Evolutionary conservation across 73 alveolate genomes (phyloP), one percentile per base, ranked within the genome.

Genomic region (Halteria grandinella): DNA sequence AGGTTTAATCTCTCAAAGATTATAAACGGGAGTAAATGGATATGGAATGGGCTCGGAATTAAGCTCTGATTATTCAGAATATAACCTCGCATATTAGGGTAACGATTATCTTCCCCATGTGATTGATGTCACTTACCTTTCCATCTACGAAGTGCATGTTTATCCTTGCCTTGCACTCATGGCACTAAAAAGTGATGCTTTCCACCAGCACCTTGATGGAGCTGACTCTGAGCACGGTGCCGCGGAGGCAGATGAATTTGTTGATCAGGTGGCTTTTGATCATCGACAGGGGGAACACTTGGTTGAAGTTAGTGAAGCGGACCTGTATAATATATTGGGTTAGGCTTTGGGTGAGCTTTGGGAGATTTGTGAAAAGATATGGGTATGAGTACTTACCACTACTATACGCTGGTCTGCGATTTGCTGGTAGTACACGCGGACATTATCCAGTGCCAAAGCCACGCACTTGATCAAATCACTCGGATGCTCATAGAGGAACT

Each of bases 191-290:
- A 14, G 40, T 52, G 36, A 87, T 81, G 27, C 77, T 40, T 28
- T 59, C 81, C 51, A 81, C 87, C n/a, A 79, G 60, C 14, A 85
- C 91, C 53, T 81, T 81, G 18, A 75, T 79, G 20, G 91, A 55
- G 58, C 79, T 69, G 31, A 87, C 86, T 63, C 89, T 55, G 21
- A 87, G 78, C 4, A 87, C 86, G 5, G 87, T 87, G 11, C 95
- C 95, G 3, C 78, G 55, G 1, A 87, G 41, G 24, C 87, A 70
- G 20, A 87, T 34, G 49, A 79, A 87, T 63, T 85, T 79, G 40
- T 80, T 55, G 52, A 87, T 87, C 17, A 73, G 29, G 64, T 75
- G 82, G 17, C 89, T 71, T 57, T 85, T 87, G 50, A 87, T 87
- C 15, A 25, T 11, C 31, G 77, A 37, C 53, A 86, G 58, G 0